These are phyloP conservation scores for Lipomyces sp. DNA, from an alignment of 805 yeast genomes.

Conservation along the genomic window DNA sequence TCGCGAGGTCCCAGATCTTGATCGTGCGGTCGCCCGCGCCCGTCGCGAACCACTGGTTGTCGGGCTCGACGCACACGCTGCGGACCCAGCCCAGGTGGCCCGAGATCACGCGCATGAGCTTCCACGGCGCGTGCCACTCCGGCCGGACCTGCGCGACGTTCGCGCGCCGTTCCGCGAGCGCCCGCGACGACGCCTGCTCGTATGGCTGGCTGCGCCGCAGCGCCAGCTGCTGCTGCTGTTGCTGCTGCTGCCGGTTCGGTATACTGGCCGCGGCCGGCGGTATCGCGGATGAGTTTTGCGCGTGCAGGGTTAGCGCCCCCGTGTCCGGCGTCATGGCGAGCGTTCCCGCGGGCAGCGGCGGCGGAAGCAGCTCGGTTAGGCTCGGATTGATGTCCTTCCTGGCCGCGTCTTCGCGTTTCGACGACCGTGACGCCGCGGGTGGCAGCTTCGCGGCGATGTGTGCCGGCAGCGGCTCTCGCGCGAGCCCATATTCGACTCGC, in stretches of 20 bases:
- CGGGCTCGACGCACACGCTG: slow-evolving; percentile 77
- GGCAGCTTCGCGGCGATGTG: slow-evolving; percentile 32
- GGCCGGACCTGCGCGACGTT: slow-evolving; percentile 30
- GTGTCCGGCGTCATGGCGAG: slow-evolving; percentile 5
- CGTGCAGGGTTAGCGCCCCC: slow-evolving; percentile 15
- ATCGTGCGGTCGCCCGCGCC: slow-evolving; percentile 88
- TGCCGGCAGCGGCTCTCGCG: slow-evolving; percentile 31
- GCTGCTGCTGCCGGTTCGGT: too few species aligned
- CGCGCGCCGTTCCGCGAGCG: slow-evolving; percentile 21
- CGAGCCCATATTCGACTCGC: slow-evolving; percentile 28
- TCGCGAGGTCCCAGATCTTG: slow-evolving; percentile 85
- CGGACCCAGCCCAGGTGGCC: slow-evolving; percentile 96
- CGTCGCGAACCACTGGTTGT: slow-evolving; percentile 85
- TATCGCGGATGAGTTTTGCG: background rate
- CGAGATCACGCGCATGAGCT: slow-evolving; percentile 64
- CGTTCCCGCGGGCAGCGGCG: slow-evolving; percentile 26
- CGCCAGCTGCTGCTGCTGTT: slow-evolving; percentile 4
- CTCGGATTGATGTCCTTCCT: slow-evolving; percentile 18
- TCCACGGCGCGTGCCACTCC: slow-evolving; percentile 64
- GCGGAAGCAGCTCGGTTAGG: slow-evolving; percentile 18
- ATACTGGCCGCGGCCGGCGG: too few species aligned
- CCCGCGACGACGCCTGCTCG: slow-evolving; percentile 5
- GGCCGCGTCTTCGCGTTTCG: slow-evolving; percentile 15
- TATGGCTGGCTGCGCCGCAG: slow-evolving; percentile 3
- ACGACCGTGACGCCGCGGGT: slow-evolving; percentile 14